Evolutionary conservation across 108 stramenopile species (phyloP).

Genomic region (Epithemia pelagica): DNA sequence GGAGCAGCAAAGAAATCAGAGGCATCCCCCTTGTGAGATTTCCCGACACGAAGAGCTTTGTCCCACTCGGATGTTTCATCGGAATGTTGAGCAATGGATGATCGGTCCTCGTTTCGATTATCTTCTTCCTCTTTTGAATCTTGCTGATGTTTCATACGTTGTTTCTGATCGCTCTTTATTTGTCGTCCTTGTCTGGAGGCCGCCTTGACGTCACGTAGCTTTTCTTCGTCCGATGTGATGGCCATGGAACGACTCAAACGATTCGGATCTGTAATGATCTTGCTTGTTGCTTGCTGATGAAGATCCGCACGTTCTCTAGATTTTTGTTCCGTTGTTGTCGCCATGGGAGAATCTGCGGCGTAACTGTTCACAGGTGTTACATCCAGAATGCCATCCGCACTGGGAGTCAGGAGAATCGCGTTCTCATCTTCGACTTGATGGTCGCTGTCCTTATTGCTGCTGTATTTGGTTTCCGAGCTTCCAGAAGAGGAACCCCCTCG

Average conservation of each 20-base stretch:
- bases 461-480: too few relatives aligned
- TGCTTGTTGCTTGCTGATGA: not conserved
- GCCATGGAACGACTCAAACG: not conserved
- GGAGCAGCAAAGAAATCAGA: conserved; percentile 4
- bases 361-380: conserved; percentile 21
- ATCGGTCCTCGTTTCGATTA: not conserved
- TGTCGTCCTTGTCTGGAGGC: not conserved
- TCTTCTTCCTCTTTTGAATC: not conserved
- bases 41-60: not conserved
- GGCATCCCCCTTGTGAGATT: not conserved
- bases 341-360: not conserved
- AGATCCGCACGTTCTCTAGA: not conserved
- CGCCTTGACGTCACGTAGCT: not conserved
- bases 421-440: not conserved
- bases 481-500: too few relatives aligned
- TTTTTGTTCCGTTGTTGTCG: not conserved
- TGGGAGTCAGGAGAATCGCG: conserved; percentile 10
- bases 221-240: not conserved
- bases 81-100: not conserved
- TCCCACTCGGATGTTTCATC: conserved; percentile 1
- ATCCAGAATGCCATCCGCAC: conserved; percentile 22
- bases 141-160: not conserved
- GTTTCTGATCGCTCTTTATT: not conserved
- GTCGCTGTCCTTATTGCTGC: too few relatives aligned
- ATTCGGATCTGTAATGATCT: not conserved